Percentiles rank a stretch among this genome's conserved stretches.
These are phyloP conservation scores for Cardamine resedifolia DNA, from an alignment of 345 rosid species.

Conservation along the genomic window DNA sequence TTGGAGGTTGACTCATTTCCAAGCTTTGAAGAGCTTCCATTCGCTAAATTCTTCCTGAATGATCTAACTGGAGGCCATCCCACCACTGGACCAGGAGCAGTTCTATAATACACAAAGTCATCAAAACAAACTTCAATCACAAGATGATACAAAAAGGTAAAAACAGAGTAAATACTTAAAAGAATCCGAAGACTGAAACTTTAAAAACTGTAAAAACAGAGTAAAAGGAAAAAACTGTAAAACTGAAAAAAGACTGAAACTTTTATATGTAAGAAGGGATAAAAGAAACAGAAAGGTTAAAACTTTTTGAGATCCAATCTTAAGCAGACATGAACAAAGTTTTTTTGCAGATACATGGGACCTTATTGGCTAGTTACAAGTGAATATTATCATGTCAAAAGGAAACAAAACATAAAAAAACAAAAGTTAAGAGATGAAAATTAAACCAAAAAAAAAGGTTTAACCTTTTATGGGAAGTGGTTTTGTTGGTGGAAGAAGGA, in stretches of 20 bases:
- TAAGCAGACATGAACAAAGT: constrained; percentile 11
- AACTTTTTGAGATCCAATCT: constrained; percentile 32
- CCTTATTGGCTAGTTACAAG: constrained; percentile 33
- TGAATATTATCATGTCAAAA: constrained; percentile 48
- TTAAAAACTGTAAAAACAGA: neutral
- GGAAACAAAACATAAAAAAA: constrained; percentile 30
- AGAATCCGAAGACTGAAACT: neutral
- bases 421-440: constrained; percentile 9
- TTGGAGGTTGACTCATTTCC: constrained; percentile 52
- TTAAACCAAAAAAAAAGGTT: neutral
- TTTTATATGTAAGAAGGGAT: neutral
- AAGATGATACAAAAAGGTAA: neutral
- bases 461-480: constrained; percentile 41
- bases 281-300: neutral
- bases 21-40: constrained; percentile 60
- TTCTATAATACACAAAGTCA: constrained; percentile 45
- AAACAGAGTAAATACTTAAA: neutral
- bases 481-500: constrained; percentile 40
- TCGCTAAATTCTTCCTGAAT: constrained; percentile 80
- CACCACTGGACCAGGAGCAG: constrained; percentile 93
- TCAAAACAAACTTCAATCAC: constrained; percentile 7
- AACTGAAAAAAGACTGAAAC: constrained; percentile 6
- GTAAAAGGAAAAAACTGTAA: neutral
- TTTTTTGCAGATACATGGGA: constrained; percentile 33
- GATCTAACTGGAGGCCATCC: constrained; percentile 99